Evolutionary conservation across 208 protist species (phyloP).

Genomic region (Leishmania braziliensis): DNA sequence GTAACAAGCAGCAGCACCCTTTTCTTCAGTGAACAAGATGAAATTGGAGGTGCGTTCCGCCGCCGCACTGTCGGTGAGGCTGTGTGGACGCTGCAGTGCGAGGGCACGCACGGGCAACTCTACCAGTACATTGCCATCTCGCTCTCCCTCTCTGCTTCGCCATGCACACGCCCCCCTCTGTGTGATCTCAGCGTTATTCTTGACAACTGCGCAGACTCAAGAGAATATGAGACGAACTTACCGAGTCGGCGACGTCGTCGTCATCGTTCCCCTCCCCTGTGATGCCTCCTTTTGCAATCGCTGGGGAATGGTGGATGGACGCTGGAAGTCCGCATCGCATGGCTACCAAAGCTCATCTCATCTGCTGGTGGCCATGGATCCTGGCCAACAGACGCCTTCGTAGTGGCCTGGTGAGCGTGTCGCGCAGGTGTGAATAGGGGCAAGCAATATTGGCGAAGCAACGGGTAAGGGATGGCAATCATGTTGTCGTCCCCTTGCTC

Average conservation of each 20-base stretch:
- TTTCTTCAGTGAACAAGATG: neutral
- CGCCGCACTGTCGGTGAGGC: neutral
- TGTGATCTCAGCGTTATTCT: neutral
- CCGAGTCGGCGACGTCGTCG: neutral
- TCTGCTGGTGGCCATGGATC: neutral
- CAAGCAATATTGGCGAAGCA: neutral
- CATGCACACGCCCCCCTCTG: neutral
- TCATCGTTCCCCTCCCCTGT: neutral
- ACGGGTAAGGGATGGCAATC: neutral
- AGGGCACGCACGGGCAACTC: neutral
- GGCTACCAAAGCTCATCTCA: neutral
- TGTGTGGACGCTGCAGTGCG: neutral
- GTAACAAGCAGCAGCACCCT: too few relatives aligned
- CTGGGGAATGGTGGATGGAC: neutral
- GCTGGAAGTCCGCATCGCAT: neutral
- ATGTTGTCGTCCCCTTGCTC: neutral
- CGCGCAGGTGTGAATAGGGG: neutral
- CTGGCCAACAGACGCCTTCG: neutral
- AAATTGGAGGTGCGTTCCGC: neutral
- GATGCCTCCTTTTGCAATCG: neutral
- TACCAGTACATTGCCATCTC: neutral
- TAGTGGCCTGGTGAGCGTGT: neutral
- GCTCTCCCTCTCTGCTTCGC: neutral
- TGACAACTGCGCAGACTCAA: neutral
- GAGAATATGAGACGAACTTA: neutral